Conservation (phyloP, 1,139 yeast species). For the Nakaseomyces delphensis region DNA sequence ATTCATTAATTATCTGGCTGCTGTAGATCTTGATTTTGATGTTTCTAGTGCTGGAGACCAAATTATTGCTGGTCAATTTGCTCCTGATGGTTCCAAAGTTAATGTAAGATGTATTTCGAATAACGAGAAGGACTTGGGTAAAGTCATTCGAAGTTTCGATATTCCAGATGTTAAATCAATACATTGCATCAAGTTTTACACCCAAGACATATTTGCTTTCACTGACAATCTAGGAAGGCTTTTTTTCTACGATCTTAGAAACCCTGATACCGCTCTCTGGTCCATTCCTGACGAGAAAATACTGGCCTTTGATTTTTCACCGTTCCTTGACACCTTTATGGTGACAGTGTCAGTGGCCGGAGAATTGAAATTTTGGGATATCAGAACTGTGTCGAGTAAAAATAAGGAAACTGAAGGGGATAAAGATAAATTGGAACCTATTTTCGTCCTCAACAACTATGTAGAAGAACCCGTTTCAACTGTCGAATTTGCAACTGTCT, state of each 20-base stretch:
- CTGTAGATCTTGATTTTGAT: slow-evolving; percentile 18
- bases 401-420: slow-evolving; percentile 9
- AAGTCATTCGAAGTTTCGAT: slow-evolving; percentile 16
- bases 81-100: slow-evolving; percentile 13
- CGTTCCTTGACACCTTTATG: slow-evolving; percentile 22
- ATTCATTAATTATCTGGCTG: slow-evolving; percentile 9
- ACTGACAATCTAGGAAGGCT: slow-evolving; percentile 21
- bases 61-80: slow-evolving; percentile 4
- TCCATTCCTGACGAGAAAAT: slow-evolving; percentile 17
- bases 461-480: slow-evolving; percentile 24
- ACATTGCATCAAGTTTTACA: slow-evolving; percentile 21
- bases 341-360: slow-evolving; percentile 27
- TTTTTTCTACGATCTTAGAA: slow-evolving; percentile 25
- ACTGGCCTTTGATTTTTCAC: slow-evolving; percentile 19
- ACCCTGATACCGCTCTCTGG: slow-evolving; percentile 15
- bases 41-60: slow-evolving; percentile 9
- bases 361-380: slow-evolving; percentile 28
- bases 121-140: slow-evolving; percentile 20
- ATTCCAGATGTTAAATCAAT: slow-evolving; percentile 14
- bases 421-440: slow-evolving; percentile 13
- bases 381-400: slow-evolving; percentile 14
- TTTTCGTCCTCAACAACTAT: slow-evolving; percentile 20
- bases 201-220: slow-evolving; percentile 21
- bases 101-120: slow-evolving; percentile 20
- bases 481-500: slow-evolving; percentile 20